Evolutionary conservation across 768 basidiomycete species (phyloP), one percentile per base, ranked within the genome.

Genomic region (Leccinum incarnatum): DNA sequence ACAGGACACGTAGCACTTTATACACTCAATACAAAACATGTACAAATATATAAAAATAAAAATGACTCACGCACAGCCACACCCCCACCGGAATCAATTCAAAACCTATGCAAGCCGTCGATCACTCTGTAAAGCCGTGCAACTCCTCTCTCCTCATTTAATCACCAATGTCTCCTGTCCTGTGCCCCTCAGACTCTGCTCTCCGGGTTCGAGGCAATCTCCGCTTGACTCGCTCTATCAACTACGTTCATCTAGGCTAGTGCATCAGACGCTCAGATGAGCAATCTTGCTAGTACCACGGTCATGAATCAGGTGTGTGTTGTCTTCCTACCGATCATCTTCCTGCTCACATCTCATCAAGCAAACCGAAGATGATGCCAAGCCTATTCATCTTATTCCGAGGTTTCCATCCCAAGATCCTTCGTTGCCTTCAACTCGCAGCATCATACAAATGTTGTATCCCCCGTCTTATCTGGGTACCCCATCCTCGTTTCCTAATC

Each of bases 1-100:
- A 51, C 51, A 21, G 59, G 63, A 73, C 70, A 71, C 70, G 70
- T 71, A 27, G 60, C 59, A 67, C 67, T 70, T 65, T 73, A 71
- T 69, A 73, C 62, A 49, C 10, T 1, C 32, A 51, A 68, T n/a
- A 72, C 60, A 45, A 45, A 48, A 48, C 9, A 69, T 0, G 7
- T 5, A 50, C 59, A 73, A 73, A 71, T 7, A 73, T 29, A 6
- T 11, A n/a, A 51, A 70, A 66, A 68, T 25, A 51, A 1, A 17
- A n/a, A 14, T 25, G 49, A 17, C 48, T 14, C 48, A 23, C 19
- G 23, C 12, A 50, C 46, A 47, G 46, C 46, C 46, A 47, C 46
- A 15, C 40, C n/a, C 17, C 40, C 8, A 8, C 37, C 37, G 40
- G 40, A 42, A n/a, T n/a, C n/a, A 42, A 42, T 42, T 9, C 40